A percentile compares a stretch with the other conserved stretches of the same genome.
Evolutionary conservation across 495 filamentous ascomycete genomes (phyloP).

Genomic region (Aspergillus panamensis): DNA sequence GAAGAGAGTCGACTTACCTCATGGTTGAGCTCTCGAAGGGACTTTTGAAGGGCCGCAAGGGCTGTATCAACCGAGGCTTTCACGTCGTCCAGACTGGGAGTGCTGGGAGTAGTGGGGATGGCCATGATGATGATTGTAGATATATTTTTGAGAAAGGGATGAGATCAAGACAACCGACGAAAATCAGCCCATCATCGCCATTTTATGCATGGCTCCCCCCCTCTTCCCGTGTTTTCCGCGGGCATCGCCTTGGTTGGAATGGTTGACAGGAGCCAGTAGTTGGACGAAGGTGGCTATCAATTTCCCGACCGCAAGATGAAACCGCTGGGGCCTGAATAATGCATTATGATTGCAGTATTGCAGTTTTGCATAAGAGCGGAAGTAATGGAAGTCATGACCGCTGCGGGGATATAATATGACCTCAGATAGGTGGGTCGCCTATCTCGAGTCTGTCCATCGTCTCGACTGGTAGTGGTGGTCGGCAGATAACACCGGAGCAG

Average conservation of each 20-base stretch:
- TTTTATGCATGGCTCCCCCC: not conserved
- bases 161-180: not conserved
- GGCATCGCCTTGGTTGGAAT: not conserved
- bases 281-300: not conserved
- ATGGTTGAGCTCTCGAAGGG: constrained; percentile 32
- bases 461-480: not conserved
- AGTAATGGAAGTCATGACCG: not conserved
- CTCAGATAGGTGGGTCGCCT: not conserved
- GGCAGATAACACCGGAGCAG: constrained; percentile 10
- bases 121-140: constrained; percentile 6
- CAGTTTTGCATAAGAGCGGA: constrained; percentile 4
- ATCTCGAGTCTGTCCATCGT: not conserved
- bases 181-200: not conserved
- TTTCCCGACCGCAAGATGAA: not conserved
- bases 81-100: constrained; percentile 23
- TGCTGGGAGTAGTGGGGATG: not conserved
- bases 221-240: not conserved
- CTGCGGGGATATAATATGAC: not conserved
- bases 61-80: constrained; percentile 30
- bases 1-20: constrained; percentile 10
- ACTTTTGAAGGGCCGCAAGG: constrained; percentile 22
- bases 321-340: not conserved
- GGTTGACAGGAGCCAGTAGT: not conserved
- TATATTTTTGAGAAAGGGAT: not conserved
- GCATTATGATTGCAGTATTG: no score